A percentile compares a stretch with the other conserved stretches of the same genome.
Evolutionary conservation across 106 monocot genomes (phyloP).

Genomic region (Dioscorea dumetorum): DNA sequence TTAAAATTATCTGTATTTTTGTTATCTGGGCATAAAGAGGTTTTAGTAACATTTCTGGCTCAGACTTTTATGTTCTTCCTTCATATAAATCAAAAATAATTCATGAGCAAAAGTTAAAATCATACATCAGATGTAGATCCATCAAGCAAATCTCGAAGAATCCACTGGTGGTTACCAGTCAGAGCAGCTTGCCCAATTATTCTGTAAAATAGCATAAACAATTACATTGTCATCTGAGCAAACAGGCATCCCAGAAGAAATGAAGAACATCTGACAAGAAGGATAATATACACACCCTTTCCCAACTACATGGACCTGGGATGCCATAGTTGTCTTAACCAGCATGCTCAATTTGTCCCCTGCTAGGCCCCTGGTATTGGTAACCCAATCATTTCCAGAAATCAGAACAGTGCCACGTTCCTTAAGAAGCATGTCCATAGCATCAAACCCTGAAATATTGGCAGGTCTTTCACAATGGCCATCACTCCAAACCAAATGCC

Average conservation of each 20-base stretch:
- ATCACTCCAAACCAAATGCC: slow-evolving; percentile 74
- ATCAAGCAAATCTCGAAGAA: slow-evolving; percentile 16
- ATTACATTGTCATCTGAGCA: not conserved
- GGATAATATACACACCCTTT: slow-evolving; percentile 37
- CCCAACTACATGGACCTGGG: slow-evolving; percentile 54
- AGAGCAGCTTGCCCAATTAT: slow-evolving; percentile 52
- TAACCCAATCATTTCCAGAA: slow-evolving; percentile 5
- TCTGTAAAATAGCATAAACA: slow-evolving; percentile 23
- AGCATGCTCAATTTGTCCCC: slow-evolving; percentile 27
- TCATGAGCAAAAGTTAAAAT: too few species aligned
- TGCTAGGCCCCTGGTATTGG: slow-evolving; percentile 5
- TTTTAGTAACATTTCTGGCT: too few species aligned
- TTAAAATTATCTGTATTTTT: too few species aligned
- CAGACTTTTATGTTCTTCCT: too few species aligned
- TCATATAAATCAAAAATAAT: too few species aligned
- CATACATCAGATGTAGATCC: not conserved
- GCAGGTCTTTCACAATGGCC: slow-evolving; percentile 29
- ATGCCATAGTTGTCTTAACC: slow-evolving; percentile 48
- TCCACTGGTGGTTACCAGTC: slow-evolving; percentile 60
- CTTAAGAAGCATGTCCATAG: slow-evolving; percentile 17
- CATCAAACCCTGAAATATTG: slow-evolving; percentile 3
- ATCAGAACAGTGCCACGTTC: slow-evolving; percentile 5
- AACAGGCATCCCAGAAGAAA: not conserved
- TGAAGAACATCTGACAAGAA: not conserved
- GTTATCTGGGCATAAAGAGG: too few species aligned